Percentiles rank a stretch among this genome's conserved stretches.
These are phyloP conservation scores for Pichia manshurica DNA, from an alignment of 805 yeast species.

Conservation along the genomic window DNA sequence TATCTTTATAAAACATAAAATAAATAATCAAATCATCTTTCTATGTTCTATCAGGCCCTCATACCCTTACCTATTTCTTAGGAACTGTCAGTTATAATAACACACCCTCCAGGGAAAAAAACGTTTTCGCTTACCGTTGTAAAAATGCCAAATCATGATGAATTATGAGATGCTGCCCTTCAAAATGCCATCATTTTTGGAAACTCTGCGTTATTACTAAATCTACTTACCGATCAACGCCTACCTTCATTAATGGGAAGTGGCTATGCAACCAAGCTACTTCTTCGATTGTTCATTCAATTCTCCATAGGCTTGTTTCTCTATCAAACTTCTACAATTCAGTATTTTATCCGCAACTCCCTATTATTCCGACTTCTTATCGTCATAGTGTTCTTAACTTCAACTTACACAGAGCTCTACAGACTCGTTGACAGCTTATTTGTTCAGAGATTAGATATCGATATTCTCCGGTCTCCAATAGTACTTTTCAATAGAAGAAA, in stretches of 20 bases:
- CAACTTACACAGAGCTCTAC: constrained; percentile 3
- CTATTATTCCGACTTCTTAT: not conserved
- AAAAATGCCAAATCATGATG: too few relatives aligned
- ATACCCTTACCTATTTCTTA: too few relatives aligned
- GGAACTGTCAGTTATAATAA: too few relatives aligned
- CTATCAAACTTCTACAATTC: not conserved
- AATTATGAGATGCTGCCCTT: too few relatives aligned
- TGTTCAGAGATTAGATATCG: not conserved
- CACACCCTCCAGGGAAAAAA: too few relatives aligned
- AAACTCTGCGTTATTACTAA: too few relatives aligned
- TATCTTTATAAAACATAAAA: constrained; percentile 10
- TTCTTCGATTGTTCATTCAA: not conserved
- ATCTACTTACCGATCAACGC: too few relatives aligned
- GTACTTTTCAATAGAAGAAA: constrained; percentile 13
- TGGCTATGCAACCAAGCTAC: not conserved
- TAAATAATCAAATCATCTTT: constrained; percentile 15
- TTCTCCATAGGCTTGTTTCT: not conserved
- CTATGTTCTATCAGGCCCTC: constrained; percentile 10
- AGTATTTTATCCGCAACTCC: not conserved
- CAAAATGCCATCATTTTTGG: too few relatives aligned
- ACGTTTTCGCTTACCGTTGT: too few relatives aligned
- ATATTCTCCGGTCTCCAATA: constrained; percentile 3
- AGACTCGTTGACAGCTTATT: not conserved
- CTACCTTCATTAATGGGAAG: too few relatives aligned
- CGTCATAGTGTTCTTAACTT: not conserved